phyloP scores from a whole-genome alignment of 2,329 filamentous ascomycete species.

The Microcera coccophila region DNA sequence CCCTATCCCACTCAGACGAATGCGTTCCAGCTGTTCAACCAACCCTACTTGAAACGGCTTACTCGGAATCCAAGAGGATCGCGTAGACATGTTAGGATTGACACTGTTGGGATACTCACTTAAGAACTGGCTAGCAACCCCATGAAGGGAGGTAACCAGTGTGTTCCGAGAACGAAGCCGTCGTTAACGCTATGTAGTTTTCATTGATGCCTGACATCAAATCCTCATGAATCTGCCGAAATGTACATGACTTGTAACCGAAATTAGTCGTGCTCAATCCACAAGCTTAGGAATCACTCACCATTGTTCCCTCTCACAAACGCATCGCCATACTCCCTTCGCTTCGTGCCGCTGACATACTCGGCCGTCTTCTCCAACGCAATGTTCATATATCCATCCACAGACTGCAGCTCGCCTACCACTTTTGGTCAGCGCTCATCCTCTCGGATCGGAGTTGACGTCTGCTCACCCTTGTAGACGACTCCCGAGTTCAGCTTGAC shows the following conservation, averaged over 20 bases:
- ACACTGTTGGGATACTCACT: too few relatives aligned
- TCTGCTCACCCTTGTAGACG: slow-evolving; percentile 79
- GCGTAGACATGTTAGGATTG: too few relatives aligned
- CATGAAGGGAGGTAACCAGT: too few relatives aligned
- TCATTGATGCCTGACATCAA: slow-evolving; percentile 15
- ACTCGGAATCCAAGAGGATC: too few relatives aligned
- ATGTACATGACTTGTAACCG: slow-evolving; percentile 61
- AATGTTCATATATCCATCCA: slow-evolving; percentile 99
- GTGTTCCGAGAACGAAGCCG: not conserved
- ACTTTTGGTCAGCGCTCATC: slow-evolving; percentile 6
- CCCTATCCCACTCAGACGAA: too few relatives aligned
- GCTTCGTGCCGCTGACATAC: slow-evolving; percentile 78
- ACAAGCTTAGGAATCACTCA: slow-evolving; percentile 36
- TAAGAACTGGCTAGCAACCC: too few relatives aligned
- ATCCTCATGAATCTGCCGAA: slow-evolving; percentile 53
- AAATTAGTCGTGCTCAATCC: slow-evolving; percentile 10
- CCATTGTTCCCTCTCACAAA: slow-evolving; percentile 97
- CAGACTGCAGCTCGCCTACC: slow-evolving; percentile 86
- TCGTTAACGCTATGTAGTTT: slow-evolving; percentile 3
- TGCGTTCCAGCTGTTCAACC: too few relatives aligned
- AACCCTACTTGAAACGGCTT: too few relatives aligned
- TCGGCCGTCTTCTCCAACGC: slow-evolving; percentile 94
- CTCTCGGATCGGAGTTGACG: not conserved
- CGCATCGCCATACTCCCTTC: slow-evolving; percentile 84
- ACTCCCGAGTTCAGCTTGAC: slow-evolving; percentile 99